Percentiles rank a stretch among this genome's conserved stretches.
Conservation (phyloP, 352 stramenopile species). For the Phytophthora quininea region DNA sequence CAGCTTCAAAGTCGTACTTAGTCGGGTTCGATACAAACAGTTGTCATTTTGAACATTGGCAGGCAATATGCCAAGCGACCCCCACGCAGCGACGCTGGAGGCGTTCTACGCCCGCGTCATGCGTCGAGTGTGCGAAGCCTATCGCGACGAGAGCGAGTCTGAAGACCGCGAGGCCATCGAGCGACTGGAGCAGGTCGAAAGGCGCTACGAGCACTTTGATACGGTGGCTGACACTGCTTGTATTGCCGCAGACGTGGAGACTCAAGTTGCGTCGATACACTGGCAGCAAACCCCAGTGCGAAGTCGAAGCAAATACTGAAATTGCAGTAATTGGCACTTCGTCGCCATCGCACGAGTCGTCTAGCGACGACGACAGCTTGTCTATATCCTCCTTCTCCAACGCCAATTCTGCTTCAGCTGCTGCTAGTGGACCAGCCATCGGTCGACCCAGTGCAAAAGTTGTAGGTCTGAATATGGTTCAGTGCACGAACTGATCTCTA, state of each 20-base stretch:
- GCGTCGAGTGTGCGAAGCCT: slow-evolving; percentile 54
- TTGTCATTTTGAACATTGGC: neutral
- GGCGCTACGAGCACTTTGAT: neutral
- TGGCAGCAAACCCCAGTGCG: slow-evolving; percentile 4
- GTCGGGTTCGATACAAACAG: slow-evolving; percentile 1
- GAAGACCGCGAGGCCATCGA: slow-evolving; percentile 16
- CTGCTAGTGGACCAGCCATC: slow-evolving; percentile 4
- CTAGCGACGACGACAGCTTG: slow-evolving; percentile 7
- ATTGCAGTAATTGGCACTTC: neutral
- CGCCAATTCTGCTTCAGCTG: slow-evolving; percentile 7
- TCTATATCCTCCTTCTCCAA: slow-evolving; percentile 11
- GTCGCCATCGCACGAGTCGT: neutral
- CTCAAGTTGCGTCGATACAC: slow-evolving; percentile 46
- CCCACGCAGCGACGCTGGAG: slow-evolving; percentile 33
- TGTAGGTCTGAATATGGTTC: slow-evolving; percentile 4
- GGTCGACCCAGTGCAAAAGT: slow-evolving; percentile 30
- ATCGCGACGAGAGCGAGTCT: slow-evolving; percentile 35
- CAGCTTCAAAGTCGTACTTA: slow-evolving; percentile 24
- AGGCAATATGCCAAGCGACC: neutral
- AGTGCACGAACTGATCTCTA: too few relatives aligned
- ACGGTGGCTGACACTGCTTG: neutral
- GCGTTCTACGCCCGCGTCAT: slow-evolving; percentile 71
- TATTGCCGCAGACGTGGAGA: slow-evolving; percentile 44
- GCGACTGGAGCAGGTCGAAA: slow-evolving; percentile 35
- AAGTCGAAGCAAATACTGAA: neutral